A percentile compares a stretch with the other conserved stretches of the same genome.
phyloP scores from a whole-genome alignment of 371 early-diverging fungal genomes.

The Mucor velutinosus region DNA sequence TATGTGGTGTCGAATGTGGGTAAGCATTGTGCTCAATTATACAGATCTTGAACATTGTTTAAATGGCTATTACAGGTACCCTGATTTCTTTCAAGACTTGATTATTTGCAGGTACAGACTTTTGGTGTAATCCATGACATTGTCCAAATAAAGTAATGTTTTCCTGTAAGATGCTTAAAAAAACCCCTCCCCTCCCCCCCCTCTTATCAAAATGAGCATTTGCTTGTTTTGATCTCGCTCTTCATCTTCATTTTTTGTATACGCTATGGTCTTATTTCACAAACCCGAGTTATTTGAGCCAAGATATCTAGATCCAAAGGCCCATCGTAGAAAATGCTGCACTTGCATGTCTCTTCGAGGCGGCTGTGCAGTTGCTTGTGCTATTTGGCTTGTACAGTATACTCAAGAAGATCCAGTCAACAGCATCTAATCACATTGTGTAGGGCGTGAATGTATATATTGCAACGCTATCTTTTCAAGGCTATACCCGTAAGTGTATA shows the following conservation, averaged over 20 bases:
- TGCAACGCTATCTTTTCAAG: conserved; percentile 17
- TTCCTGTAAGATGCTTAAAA: neutral
- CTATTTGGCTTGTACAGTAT: conserved; percentile 30
- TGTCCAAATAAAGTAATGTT: conserved; percentile 20
- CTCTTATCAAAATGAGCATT: neutral
- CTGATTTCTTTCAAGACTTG: too few relatives aligned
- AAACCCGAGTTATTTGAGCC: neutral
- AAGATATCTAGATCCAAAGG: conserved; percentile 3
- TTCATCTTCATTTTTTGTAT: neutral
- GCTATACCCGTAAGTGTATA: conserved; percentile 15
- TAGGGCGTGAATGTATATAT: conserved; percentile 25
- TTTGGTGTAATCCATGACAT: neutral
- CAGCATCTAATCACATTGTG: neutral
- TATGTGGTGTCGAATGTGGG: too few relatives aligned
- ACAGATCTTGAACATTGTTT: too few relatives aligned
- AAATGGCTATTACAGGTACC: too few relatives aligned
- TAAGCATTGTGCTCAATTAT: too few relatives aligned
- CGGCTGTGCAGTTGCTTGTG: conserved; percentile 29
- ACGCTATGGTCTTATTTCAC: neutral
- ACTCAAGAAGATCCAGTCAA: neutral
- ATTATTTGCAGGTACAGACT: too few relatives aligned
- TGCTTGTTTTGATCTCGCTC: neutral
- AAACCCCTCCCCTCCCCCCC: too few relatives aligned
- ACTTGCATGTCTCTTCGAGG: conserved; percentile 35
- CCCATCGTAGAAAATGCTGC: conserved; percentile 20